Evolutionary conservation across 2,329 filamentous ascomycete genomes (phyloP).

Genomic region (Exophiala sideris): DNA sequence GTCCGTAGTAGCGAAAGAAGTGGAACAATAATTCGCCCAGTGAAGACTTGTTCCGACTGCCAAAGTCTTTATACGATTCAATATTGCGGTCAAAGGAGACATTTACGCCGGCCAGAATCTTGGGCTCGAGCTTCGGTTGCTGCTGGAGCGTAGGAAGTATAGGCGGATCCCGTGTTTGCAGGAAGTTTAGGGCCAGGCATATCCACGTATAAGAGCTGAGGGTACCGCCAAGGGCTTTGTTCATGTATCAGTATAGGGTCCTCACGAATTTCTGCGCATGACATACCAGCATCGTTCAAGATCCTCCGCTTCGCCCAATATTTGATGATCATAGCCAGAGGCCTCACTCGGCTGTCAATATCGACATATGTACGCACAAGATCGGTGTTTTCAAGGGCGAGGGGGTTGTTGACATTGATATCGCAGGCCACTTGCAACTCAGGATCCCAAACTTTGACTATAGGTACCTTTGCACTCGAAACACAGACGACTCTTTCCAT

Average conservation of each 20-base stretch:
- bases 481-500: constrained; percentile 98
- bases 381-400: constrained; percentile 91
- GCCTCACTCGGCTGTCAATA: constrained; percentile 84
- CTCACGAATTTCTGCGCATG: constrained; percentile 8
- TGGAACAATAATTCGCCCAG: constrained; percentile 85
- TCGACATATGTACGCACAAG: constrained; percentile 98
- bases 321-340: constrained; percentile 94
- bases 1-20: constrained; percentile 92
- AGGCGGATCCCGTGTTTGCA: constrained; percentile 80
- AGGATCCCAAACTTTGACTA: constrained; percentile 98
- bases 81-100: constrained; percentile 87
- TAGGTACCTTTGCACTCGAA: constrained; percentile 90
- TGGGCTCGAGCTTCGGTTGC: constrained; percentile 59
- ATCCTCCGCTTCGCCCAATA: constrained; percentile 92
- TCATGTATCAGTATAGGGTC: constrained; percentile 28
- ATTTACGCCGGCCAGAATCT: constrained; percentile 61
- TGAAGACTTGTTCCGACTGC: constrained; percentile 74
- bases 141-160: constrained; percentile 84
- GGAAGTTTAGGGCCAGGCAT: constrained; percentile 93
- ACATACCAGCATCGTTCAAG: constrained; percentile 90
- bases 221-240: constrained; percentile 79
- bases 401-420: constrained; percentile 97
- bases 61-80: constrained; percentile 68
- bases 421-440: constrained; percentile 86
- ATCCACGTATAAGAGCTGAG: constrained; percentile 99